These are phyloP conservation scores for Viola pubescens DNA, from an alignment of 441 rosid genomes.

Conservation along the genomic window DNA sequence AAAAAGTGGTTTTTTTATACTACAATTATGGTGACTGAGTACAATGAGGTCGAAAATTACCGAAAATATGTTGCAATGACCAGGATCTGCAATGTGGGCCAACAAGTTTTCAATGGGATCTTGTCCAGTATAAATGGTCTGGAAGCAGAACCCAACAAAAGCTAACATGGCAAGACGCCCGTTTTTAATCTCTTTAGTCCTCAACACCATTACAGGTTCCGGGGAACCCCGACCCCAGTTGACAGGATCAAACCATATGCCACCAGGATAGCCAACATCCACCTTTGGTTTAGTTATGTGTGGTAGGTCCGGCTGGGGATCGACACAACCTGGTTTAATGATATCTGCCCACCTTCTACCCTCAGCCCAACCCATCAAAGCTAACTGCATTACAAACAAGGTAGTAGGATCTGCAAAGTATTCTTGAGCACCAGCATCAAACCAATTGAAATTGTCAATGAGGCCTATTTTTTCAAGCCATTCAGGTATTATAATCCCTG, in stretches of 20 bases:
- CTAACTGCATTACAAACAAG: slow-evolving; percentile 58
- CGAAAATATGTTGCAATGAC: slow-evolving; percentile 83
- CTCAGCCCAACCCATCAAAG: slow-evolving; percentile 84
- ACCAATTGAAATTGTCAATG: slow-evolving; percentile 76
- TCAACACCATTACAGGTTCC: slow-evolving; percentile 82
- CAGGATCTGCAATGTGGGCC: slow-evolving; percentile 90
- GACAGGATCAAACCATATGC: slow-evolving; percentile 78
- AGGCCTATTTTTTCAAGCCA: slow-evolving; percentile 60
- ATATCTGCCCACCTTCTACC: slow-evolving; percentile 95
- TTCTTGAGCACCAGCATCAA: slow-evolving; percentile 60
- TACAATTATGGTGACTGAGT: background rate
- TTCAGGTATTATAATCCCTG: slow-evolving; percentile 77
- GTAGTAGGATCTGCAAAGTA: slow-evolving; percentile 83
- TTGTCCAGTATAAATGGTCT: slow-evolving; percentile 66
- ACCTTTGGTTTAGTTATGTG: slow-evolving; percentile 61
- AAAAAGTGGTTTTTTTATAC: no score
- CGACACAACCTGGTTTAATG: slow-evolving; percentile 70
- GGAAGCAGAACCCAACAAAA: slow-evolving; percentile 82
- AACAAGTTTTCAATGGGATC: slow-evolving; percentile 65
- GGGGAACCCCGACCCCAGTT: slow-evolving; percentile 97
- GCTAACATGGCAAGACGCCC: slow-evolving; percentile 93
- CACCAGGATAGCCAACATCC: slow-evolving; percentile 88
- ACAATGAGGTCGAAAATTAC: slow-evolving; percentile 25
- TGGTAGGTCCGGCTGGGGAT: slow-evolving; percentile 58
- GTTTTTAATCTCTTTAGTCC: slow-evolving; percentile 88